These are phyloP conservation scores for Schwanniomyces yamadae DNA, from an alignment of 805 yeast species.

Conservation along the genomic window DNA sequence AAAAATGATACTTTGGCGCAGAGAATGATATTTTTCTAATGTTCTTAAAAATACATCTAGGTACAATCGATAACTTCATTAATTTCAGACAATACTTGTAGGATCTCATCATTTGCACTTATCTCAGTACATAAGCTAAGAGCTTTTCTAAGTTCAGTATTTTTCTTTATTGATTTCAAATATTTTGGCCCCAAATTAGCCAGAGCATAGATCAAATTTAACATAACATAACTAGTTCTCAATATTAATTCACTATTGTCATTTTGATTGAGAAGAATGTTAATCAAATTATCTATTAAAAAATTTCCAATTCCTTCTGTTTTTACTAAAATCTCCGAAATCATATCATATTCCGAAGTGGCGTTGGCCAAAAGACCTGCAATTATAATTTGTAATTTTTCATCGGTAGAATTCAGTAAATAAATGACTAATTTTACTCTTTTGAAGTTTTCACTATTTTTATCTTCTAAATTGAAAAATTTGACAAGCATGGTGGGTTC, in stretches of 20 bases:
- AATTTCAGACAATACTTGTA: slow-evolving; percentile 15
- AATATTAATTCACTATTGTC: slow-evolving; percentile 24
- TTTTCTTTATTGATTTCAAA: too few relatives aligned
- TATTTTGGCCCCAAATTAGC: slow-evolving; percentile 2
- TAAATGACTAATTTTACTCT: slow-evolving; percentile 31
- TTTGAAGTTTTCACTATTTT: slow-evolving; percentile 22
- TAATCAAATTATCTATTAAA: slow-evolving; percentile 17
- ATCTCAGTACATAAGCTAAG: too few relatives aligned
- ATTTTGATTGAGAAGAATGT: slow-evolving; percentile 24
- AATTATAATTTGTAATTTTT: slow-evolving; percentile 26
- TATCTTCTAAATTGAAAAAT: slow-evolving; percentile 54
- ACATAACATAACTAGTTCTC: slow-evolving; percentile 24
- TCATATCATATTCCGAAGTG: slow-evolving; percentile 37
- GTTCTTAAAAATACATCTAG: not conserved
- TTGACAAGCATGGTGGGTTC: slow-evolving; percentile 45
- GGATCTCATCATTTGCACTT: slow-evolving; percentile 9
- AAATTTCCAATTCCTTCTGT: slow-evolving; percentile 13
- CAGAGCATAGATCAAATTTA: slow-evolving; percentile 19
- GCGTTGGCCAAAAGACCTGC: slow-evolving; percentile 43
- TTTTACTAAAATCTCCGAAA: slow-evolving; percentile 23
- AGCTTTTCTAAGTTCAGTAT: too few relatives aligned
- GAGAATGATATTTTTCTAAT: slow-evolving; percentile 35
- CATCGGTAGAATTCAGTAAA: slow-evolving; percentile 33
- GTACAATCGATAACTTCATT: slow-evolving; percentile 7
- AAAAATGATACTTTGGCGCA: slow-evolving; percentile 38